Evolutionary conservation across 768 basidiomycete species (phyloP), one percentile per base, ranked within the genome.

Genomic region (Psilocybe subaeruginosa): DNA sequence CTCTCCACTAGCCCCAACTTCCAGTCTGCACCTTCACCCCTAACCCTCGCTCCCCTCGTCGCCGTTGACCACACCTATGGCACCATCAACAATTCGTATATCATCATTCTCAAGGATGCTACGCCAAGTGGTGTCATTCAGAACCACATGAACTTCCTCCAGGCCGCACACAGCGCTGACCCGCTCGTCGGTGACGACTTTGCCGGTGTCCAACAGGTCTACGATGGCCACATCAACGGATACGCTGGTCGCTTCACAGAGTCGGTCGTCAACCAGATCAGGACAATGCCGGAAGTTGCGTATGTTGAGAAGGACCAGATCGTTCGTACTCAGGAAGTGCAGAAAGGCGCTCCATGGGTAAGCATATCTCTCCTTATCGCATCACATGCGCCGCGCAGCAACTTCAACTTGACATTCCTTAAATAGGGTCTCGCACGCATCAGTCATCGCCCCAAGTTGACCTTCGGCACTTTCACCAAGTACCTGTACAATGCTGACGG

Each of bases 241-340:
- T 97, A 96, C 73, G 82, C 94, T 23, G 96, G 94, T 39, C 79
- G 75, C 67, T 96, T 98, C 80, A 83, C 88, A 17, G 75, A 84
- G 30, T 70, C 73, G 31, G 89, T 90, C 46, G 71, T 99, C 54
- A 83, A 93, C 56, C 81, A 85, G 68, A 87, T 99, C 72, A 84
- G 97, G 56, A 74, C 81, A 53, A 82, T 89, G 80, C 95, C 95
- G 8, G 95, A 97, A 73, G 96, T 99, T 33, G 91, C 87, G 16
- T 97, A 91, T 70, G 80, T 99, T 55, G 97, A 99, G 82, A 85
- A 82, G 59, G 97, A 99, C 81, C 95, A 97, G 79, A 79, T 96
- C 68, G 94, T 99, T n/a, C 84, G 80, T 60, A 90, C 92, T 2
- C 82, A 83, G 66, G 89, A 89, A 1, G 66, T 76, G 1, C 91